Evolutionary conservation across 1,284 basidiomycete species (phyloP), one percentile per base, ranked within the genome.

Genomic region (Macrocybe sp.): DNA sequence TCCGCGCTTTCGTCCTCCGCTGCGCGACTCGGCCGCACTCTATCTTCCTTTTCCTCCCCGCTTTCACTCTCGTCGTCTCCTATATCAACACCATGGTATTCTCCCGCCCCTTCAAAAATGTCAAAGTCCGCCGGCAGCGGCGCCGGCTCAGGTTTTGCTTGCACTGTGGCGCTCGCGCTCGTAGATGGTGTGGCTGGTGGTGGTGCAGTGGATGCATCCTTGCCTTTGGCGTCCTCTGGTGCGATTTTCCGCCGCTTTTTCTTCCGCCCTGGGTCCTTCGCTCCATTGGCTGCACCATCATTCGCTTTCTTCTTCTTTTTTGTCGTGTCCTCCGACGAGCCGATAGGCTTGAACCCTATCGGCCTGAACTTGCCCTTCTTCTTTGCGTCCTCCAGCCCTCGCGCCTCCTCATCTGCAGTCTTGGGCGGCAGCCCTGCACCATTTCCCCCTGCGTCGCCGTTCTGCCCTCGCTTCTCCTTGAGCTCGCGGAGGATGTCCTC

Each of bases 31-130:
- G 22, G 22, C 22, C 4, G 22, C 2, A 22, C 31, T 7, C 29
- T 37, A 29, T 8, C 29, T 14, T 16, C 52, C 54, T 46, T 30
- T 33, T 22, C 49, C 38, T 14, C 29, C 10, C 40, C 14, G 11
- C 37, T 14, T 22, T 41, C 40, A 14, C 50, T 44, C 6, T 47
- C 64, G 14, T 70, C 68, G 14, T 81, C 81, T 35, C 75, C 83
- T 6, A 78, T 60, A 41, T 78, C 76, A 10, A 88, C 59, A 1
- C 86, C 90, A 45, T 83, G 74, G 63, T 96, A 97, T 37, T 92
- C 89, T 6, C 86, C 92, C 1, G 80, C 91, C 44, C 75, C 92
- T 1, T 82, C 89, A 63, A 97, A 97, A 47, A 96, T 96, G 59
- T 89, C 80, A 48, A 85, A 72, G 47, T 86, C 75, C 12, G 80